These are phyloP conservation scores for Didymella keratinophila DNA, from an alignment of 2,329 filamentous ascomycete genomes.

Conservation along the genomic window DNA sequence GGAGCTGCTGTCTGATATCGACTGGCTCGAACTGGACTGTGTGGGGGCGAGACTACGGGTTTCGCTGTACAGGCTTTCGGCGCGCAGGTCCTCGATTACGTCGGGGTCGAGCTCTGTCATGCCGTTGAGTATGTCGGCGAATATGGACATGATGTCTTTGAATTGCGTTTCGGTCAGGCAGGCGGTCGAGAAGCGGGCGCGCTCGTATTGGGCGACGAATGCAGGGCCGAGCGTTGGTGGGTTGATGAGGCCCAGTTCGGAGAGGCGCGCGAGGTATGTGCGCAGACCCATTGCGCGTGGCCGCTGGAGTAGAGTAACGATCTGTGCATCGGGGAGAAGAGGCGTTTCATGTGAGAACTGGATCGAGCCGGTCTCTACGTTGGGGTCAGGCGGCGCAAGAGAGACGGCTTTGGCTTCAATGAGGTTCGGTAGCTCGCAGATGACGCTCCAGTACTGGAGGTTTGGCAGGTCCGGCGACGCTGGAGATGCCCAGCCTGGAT, in stretches of 20 bases:
- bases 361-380: slow-evolving; percentile 38
- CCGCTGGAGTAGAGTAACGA: slow-evolving; percentile 75
- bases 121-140: slow-evolving; percentile 78
- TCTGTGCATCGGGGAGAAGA: slow-evolving; percentile 67
- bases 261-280: slow-evolving; percentile 78
- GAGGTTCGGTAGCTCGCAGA: slow-evolving; percentile 84
- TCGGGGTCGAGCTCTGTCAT: slow-evolving; percentile 72
- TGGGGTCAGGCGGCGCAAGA: slow-evolving; percentile 70
- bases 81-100: slow-evolving; percentile 57
- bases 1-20: slow-evolving; percentile 18
- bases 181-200: slow-evolving; percentile 79
- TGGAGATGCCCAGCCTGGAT: slow-evolving; percentile 89
- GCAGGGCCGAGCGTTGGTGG: slow-evolving; percentile 58
- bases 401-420: slow-evolving; percentile 95
- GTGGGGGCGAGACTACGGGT: slow-evolving; percentile 46
- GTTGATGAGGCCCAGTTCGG: slow-evolving; percentile 69
- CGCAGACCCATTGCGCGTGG: slow-evolving; percentile 76
- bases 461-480: slow-evolving; percentile 75
- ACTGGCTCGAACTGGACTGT: slow-evolving; percentile 27
- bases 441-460: slow-evolving; percentile 82
- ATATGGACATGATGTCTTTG: slow-evolving; percentile 79
- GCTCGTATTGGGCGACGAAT: slow-evolving; percentile 82
- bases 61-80: slow-evolving; percentile 38
- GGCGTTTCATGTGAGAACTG: slow-evolving; percentile 38
- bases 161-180: slow-evolving; percentile 76